phyloP scores from a whole-genome alignment of 441 rosid genomes.

The Pelargonium citronellum region DNA sequence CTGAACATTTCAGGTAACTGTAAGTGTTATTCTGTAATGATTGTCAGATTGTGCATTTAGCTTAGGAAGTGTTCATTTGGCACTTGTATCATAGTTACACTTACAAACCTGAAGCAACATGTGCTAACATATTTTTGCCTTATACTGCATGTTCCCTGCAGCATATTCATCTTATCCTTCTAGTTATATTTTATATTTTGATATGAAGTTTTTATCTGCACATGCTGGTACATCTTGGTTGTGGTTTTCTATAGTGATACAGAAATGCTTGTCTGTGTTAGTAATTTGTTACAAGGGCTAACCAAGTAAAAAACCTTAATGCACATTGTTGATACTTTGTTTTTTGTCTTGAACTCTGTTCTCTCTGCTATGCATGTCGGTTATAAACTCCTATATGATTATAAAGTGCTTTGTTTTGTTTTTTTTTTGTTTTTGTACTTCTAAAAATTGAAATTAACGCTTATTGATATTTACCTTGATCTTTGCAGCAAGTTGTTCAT shows the following conservation, averaged over 20 bases:
- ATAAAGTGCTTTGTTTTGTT: background rate
- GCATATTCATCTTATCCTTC: background rate
- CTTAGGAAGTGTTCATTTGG: background rate
- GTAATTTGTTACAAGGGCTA: background rate
- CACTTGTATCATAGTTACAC: background rate
- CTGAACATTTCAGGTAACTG: slow-evolving; percentile 81
- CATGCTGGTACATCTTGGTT: no score
- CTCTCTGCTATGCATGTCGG: background rate
- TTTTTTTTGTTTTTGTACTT: slow-evolving; percentile 7
- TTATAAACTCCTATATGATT: background rate
- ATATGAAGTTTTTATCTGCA: background rate
- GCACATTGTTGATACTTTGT: background rate
- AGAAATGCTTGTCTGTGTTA: background rate
- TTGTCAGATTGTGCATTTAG: background rate
- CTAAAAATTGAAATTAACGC: slow-evolving; percentile 7
- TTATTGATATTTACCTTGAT: slow-evolving; percentile 16
- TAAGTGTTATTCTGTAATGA: slow-evolving; percentile 18
- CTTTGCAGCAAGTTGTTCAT: slow-evolving; percentile 53
- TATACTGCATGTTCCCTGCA: background rate
- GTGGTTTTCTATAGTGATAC: background rate
- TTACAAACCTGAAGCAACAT: background rate
- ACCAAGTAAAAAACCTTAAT: background rate
- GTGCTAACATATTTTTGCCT: background rate
- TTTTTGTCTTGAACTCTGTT: background rate
- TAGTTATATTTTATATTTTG: background rate